A percentile compares a stretch with the other conserved stretches of the same genome.
Conservation (phyloP, 192 early-diverging fungal species). For the Podila horticola region DNA sequence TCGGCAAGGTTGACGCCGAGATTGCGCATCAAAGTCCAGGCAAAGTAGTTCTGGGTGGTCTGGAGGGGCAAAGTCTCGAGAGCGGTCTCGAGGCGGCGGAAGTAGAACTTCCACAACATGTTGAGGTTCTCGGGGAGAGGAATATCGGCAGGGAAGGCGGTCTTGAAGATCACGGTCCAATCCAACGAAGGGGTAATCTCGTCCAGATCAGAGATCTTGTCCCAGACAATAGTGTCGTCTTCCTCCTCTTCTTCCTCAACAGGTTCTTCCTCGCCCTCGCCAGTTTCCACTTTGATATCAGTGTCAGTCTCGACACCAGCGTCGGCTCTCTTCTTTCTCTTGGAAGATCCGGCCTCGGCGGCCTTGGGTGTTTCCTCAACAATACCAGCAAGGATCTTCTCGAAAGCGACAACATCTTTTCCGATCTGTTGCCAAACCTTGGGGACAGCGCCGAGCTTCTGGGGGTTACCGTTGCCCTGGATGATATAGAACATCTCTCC, state of each 20-base stretch:
- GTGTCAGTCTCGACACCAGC: neutral
- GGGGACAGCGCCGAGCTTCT: constrained; percentile 1
- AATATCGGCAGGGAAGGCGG: constrained; percentile 22
- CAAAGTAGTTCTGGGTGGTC: constrained; percentile 58
- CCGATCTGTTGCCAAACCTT: constrained; percentile 37
- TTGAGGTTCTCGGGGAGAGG: constrained; percentile 35
- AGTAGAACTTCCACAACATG: constrained; percentile 35
- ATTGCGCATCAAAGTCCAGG: constrained; percentile 55
- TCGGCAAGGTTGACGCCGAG: constrained; percentile 51
- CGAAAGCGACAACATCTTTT: constrained; percentile 61
- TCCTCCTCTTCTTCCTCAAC: constrained; percentile 1
- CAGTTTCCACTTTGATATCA: neutral
- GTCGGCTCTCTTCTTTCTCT: constrained; percentile 9
- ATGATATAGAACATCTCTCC: constrained; percentile 47
- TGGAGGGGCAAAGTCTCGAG: constrained; percentile 12
- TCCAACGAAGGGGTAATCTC: constrained; percentile 36
- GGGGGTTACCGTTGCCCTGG: constrained; percentile 12
- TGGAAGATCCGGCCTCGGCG: neutral
- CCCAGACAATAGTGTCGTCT: constrained; percentile 3
- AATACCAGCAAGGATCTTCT: constrained; percentile 58
- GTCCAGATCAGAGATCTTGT: constrained; percentile 39
- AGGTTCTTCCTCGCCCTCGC: neutral
- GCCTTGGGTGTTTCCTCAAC: neutral
- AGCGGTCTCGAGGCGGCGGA: constrained; percentile 21
- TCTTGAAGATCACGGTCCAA: constrained; percentile 52